These are phyloP conservation scores for Torulaspora maleeae DNA, from an alignment of 805 yeast genomes.

Conservation along the genomic window DNA sequence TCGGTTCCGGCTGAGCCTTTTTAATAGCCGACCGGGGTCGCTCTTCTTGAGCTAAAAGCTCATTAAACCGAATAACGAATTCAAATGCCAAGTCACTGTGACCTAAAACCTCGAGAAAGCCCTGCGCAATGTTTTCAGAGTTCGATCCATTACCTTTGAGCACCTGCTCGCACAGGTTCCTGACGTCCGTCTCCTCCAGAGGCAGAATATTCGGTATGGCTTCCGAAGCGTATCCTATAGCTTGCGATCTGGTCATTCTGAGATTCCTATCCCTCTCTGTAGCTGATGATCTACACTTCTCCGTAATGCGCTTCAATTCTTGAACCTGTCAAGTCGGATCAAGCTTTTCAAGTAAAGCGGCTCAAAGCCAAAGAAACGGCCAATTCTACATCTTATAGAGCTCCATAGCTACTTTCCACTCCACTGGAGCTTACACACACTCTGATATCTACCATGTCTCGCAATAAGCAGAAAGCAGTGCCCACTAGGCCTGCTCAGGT, in stretches of 20 bases:
- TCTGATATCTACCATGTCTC: constrained; percentile 1
- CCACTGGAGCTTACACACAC: neutral
- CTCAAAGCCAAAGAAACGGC: no score
- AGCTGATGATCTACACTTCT: neutral
- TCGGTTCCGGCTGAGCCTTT: neutral
- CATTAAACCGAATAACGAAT: constrained; percentile 31
- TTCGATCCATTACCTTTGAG: constrained; percentile 15
- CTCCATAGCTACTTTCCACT: neutral
- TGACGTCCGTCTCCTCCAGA: constrained; percentile 28
- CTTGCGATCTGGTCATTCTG: constrained; percentile 29
- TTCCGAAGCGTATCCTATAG: constrained; percentile 27
- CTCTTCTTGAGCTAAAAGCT: constrained; percentile 11
- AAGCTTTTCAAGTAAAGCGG: no score
- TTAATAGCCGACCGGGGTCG: neutral
- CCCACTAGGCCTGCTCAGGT: neutral
- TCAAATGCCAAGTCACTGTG: constrained; percentile 32
- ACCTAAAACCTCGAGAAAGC: constrained; percentile 32
- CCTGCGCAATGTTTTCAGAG: constrained; percentile 29
- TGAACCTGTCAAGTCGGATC: neutral
- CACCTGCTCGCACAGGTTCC: constrained; percentile 28
- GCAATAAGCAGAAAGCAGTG: neutral
- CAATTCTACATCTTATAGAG: no score
- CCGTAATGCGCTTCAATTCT: neutral
- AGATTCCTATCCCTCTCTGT: neutral
- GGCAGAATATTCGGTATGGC: constrained; percentile 33